phyloP scores from a whole-genome alignment of 768 basidiomycete genomes.

The Leccinum uliginosum region DNA sequence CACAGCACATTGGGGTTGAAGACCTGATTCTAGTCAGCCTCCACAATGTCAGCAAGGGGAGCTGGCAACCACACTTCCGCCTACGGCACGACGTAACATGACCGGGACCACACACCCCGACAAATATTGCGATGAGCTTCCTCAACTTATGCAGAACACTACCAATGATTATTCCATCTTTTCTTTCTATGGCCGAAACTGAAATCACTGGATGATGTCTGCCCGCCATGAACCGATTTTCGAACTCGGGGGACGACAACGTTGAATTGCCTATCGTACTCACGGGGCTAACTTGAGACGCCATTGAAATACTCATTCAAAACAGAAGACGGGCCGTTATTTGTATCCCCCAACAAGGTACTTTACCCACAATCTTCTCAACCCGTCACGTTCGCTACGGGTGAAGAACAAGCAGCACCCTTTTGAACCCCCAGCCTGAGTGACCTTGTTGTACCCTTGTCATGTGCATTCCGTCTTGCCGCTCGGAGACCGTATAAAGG shows the following conservation, averaged over 20 bases:
- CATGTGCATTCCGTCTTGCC: neutral
- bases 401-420: neutral
- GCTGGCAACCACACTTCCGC: constrained; percentile 77
- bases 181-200: neutral
- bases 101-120: neutral
- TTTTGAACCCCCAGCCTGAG: no score
- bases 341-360: neutral
- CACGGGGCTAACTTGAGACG: neutral
- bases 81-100: constrained; percentile 27
- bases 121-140: neutral
- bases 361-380: neutral
- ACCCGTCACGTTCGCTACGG: neutral
- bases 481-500: neutral
- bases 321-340: neutral
- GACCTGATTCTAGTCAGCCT: constrained; percentile 72
- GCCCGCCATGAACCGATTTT: neutral
- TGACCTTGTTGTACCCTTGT: neutral
- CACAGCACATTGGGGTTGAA: constrained; percentile 51
- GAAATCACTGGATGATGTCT: neutral
- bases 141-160: neutral
- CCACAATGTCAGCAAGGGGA: constrained; percentile 78
- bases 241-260: neutral
- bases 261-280: neutral
- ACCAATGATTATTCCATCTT: neutral
- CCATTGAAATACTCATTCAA: neutral